A percentile compares a stretch with the other conserved stretches of the same genome.
Conservation (phyloP, 208 protist genomes). For the Wallacemonas collosoma region DNA sequence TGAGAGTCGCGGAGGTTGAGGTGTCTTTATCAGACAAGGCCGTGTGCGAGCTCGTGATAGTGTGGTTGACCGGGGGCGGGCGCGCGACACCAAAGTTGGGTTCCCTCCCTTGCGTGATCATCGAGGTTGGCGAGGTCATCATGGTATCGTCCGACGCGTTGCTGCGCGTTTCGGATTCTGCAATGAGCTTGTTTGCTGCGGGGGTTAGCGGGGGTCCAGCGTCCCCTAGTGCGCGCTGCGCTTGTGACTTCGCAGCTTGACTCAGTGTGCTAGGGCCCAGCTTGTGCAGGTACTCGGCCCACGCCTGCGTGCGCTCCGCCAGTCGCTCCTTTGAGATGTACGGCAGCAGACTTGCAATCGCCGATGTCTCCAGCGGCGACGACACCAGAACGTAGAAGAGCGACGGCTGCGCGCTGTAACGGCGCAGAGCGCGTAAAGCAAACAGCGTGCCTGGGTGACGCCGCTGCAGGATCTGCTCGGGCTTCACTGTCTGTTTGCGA, state of each 20-base stretch:
- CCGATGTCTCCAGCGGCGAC: conserved; percentile 65
- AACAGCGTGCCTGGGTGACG: conserved; percentile 55
- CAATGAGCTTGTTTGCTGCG: conserved; percentile 4
- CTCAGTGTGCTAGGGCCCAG: conserved; percentile 5
- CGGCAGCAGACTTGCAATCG: conserved; percentile 40
- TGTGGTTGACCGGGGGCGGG: background rate
- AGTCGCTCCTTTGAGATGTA: conserved; percentile 48
- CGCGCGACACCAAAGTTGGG: background rate
- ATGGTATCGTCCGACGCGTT: conserved; percentile 12
- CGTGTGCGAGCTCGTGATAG: background rate
- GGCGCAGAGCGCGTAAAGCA: conserved; percentile 45
- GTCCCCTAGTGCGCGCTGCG: background rate
- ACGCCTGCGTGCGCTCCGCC: conserved; percentile 25
- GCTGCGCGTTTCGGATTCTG: conserved; percentile 9
- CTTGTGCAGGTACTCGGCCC: conserved; percentile 23
- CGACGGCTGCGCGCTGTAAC: conserved; percentile 38
- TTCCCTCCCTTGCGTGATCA: background rate
- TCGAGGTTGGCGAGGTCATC: conserved; percentile 1
- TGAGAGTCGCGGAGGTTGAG: background rate
- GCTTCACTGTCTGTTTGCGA: conserved; percentile 16
- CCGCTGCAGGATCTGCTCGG: conserved; percentile 21
- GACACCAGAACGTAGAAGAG: conserved; percentile 60
- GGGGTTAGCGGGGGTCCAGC: conserved; percentile 4
- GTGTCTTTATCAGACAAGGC: background rate
- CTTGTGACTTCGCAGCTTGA: background rate